These are phyloP conservation scores for Breynia disticha DNA, from an alignment of 441 rosid species.

Conservation along the genomic window DNA sequence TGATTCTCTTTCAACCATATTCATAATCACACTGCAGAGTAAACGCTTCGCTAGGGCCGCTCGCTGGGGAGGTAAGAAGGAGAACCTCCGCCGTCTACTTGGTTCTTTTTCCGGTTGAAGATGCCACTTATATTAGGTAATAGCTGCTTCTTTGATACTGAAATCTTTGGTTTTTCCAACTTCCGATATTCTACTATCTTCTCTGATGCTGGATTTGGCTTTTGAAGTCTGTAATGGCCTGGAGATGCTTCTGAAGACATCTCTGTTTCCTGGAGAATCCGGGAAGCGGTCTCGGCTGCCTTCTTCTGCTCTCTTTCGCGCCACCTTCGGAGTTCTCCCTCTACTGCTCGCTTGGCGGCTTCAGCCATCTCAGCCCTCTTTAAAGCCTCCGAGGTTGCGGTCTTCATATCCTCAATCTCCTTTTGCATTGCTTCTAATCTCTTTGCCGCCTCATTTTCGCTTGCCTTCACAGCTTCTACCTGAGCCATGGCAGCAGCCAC, in stretches of 20 bases:
- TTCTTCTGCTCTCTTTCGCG: conserved; percentile 79
- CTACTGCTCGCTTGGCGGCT: conserved; percentile 84
- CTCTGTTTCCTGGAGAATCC: conserved; percentile 63
- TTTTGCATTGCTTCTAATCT: conserved; percentile 52
- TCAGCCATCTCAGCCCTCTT: conserved; percentile 94
- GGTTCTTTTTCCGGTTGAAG: conserved; percentile 73
- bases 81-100: conserved; percentile 78
- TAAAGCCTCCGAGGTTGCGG: conserved; percentile 53
- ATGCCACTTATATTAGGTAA: conserved; percentile 61
- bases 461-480: conserved; percentile 87
- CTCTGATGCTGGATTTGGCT: conserved; percentile 35
- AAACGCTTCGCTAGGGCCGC: conserved; percentile 31
- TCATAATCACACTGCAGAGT: conserved; percentile 16
- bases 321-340: conserved; percentile 92
- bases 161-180: conserved; percentile 52
- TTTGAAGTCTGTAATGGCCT: conserved; percentile 36
- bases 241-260: conserved; percentile 57
- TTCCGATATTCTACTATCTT: conserved; percentile 28
- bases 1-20: conserved; percentile 14
- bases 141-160: conserved; percentile 55
- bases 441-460: conserved; percentile 75
- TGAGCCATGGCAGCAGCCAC: conserved; percentile 94
- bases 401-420: conserved; percentile 71
- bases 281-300: conserved; percentile 70
- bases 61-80: conserved; percentile 75